These are phyloP conservation scores for Colletotrichum chlorophyti DNA, from an alignment of 2,329 filamentous ascomycete species.

Conservation along the genomic window DNA sequence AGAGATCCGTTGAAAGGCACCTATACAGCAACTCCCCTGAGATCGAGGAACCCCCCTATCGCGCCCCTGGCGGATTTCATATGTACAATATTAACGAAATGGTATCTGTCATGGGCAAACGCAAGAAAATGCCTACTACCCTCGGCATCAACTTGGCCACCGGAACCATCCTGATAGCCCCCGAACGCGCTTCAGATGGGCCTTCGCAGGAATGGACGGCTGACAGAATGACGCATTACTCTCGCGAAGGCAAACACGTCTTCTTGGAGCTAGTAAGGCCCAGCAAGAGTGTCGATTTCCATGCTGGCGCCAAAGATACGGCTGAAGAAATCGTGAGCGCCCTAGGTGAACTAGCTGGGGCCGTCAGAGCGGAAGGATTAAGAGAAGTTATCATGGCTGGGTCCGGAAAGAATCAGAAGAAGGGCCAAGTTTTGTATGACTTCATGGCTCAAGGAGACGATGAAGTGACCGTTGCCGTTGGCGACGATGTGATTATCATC, in stretches of 20 bases:
- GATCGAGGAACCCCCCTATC: slow-evolving; percentile 31
- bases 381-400: slow-evolving; percentile 86
- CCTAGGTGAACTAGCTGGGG: slow-evolving; percentile 88
- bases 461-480: slow-evolving; percentile 89
- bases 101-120: slow-evolving; percentile 95
- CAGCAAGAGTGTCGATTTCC: slow-evolving; percentile 95
- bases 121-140: slow-evolving; percentile 98
- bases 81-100: slow-evolving; percentile 98
- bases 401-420: slow-evolving; percentile 74
- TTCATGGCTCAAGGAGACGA: slow-evolving; percentile 97
- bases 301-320: slow-evolving; percentile 96
- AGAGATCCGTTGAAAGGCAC: slow-evolving; percentile 31
- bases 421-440: slow-evolving; percentile 88
- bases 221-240: slow-evolving; percentile 96
- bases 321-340: slow-evolving; percentile 90
- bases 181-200: slow-evolving; percentile 83
- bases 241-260: slow-evolving; percentile 96
- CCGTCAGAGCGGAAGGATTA: slow-evolving; percentile 81
- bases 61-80: slow-evolving; percentile 78
- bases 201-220: slow-evolving; percentile 92
- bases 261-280: slow-evolving; percentile 92
- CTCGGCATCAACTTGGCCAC: slow-evolving; percentile 91
- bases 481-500: slow-evolving; percentile 88
- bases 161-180: slow-evolving; percentile 88
- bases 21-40: slow-evolving; percentile 33